Percentiles rank a stretch among this genome's conserved stretches.
These are phyloP conservation scores for Sporothrix mexicana DNA, from an alignment of 2,329 filamentous ascomycete species.

Conservation along the genomic window DNA sequence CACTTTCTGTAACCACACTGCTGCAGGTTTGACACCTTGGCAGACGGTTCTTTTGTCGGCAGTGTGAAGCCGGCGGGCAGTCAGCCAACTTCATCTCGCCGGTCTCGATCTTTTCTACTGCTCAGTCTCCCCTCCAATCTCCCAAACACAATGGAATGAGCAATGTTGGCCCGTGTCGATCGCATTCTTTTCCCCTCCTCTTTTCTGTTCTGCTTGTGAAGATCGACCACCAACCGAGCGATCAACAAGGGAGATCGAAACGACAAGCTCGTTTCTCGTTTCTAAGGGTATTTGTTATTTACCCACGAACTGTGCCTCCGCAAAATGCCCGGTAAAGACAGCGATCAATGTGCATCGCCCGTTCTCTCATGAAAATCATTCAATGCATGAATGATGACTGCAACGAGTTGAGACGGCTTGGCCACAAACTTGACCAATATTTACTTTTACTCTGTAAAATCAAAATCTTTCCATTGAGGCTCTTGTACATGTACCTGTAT, in stretches of 20 bases:
- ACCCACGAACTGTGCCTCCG: accelerated
- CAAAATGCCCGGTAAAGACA: background rate
- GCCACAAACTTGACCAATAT: background rate
- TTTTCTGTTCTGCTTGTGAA: background rate
- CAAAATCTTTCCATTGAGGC: too few species aligned
- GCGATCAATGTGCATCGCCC: background rate
- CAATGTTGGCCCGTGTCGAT: slow-evolving; percentile 17
- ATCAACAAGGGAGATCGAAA: slow-evolving; percentile 3
- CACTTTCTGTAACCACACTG: background rate
- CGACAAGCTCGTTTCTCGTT: too few species aligned
- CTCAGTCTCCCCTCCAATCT: background rate
- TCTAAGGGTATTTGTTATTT: background rate
- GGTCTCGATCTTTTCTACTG: background rate
- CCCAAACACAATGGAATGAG: background rate
- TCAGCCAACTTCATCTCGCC: background rate
- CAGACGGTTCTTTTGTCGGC: background rate
- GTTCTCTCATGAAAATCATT: background rate
- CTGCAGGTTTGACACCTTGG: background rate
- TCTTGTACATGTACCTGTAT: background rate
- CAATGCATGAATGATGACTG: background rate
- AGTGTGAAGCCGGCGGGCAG: background rate
- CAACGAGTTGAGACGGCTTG: too few species aligned
- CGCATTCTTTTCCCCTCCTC: slow-evolving; percentile 2
- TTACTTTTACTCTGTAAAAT: too few species aligned
- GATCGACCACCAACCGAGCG: background rate